Percentiles rank a stretch among this genome's conserved stretches.
Evolutionary conservation across 306 rosid genomes (phyloP).

Genomic region (Heteromeles arbutifolia): DNA sequence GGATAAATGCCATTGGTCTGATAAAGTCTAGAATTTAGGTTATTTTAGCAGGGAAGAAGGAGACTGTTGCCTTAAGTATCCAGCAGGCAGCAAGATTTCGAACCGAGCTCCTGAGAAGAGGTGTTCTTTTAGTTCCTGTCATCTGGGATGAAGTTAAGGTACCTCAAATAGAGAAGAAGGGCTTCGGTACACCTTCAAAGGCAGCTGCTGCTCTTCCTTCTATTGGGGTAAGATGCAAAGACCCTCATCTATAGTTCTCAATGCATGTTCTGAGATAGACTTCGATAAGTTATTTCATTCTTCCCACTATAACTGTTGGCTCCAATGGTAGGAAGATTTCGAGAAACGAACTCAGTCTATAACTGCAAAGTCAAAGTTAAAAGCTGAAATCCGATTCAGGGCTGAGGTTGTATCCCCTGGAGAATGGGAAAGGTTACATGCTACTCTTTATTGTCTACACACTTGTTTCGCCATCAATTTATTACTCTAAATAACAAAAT

Average conservation of each 20-base stretch:
- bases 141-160: constrained; percentile 70
- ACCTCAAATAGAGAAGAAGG: constrained; percentile 71
- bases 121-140: constrained; percentile 82
- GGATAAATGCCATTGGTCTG: neutral
- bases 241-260: neutral
- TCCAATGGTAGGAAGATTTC: constrained; percentile 72
- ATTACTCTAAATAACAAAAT: neutral
- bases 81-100: constrained; percentile 74
- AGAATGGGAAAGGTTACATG: constrained; percentile 87
- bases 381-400: constrained; percentile 88
- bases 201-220: constrained; percentile 78
- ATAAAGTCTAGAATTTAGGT: constrained; percentile 54
- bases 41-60: constrained; percentile 85
- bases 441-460: constrained; percentile 10
- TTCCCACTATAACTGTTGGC: constrained; percentile 20
- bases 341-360: constrained; percentile 84
- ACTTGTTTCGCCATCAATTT: neutral
- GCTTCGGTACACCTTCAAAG: constrained; percentile 56
- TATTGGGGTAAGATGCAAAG: constrained; percentile 57
- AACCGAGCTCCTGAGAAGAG: constrained; percentile 71
- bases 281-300: constrained; percentile 9
- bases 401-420: constrained; percentile 79
- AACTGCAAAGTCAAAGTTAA: constrained; percentile 75
- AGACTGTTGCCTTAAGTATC: constrained; percentile 61
- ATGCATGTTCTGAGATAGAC: constrained; percentile 10